A percentile compares a stretch with the other conserved stretches of the same genome.
These are phyloP conservation scores for Rhodofomes roseus DNA, from an alignment of 1,284 basidiomycete species.

Conservation along the genomic window DNA sequence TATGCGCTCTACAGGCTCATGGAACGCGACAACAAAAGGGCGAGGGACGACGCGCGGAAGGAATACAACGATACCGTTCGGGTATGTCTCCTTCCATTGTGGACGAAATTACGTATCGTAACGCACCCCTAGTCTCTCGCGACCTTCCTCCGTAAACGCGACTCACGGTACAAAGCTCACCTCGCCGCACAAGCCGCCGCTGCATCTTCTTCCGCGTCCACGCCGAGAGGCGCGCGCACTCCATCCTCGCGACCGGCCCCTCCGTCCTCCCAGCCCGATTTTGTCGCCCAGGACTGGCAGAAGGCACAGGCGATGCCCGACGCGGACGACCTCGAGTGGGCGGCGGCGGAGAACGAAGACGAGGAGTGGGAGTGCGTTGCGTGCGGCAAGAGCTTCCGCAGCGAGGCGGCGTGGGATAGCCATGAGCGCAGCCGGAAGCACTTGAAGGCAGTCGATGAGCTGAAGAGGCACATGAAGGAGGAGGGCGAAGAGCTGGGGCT, in stretches of 20 bases:
- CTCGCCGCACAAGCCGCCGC: slow-evolving; percentile 40
- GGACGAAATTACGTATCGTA: background rate
- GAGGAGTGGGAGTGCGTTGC: slow-evolving; percentile 96
- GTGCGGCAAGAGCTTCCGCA: slow-evolving; percentile 88
- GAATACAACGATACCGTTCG: slow-evolving; percentile 94
- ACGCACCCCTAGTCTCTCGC: slow-evolving; percentile 63
- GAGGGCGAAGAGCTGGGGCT: slow-evolving; percentile 69
- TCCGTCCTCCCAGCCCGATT: slow-evolving; percentile 32
- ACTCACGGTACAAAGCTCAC: slow-evolving; percentile 85
- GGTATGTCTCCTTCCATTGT: slow-evolving; percentile 40
- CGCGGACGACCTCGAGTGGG: slow-evolving; percentile 67
- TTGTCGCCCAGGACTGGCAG: slow-evolving; percentile 85
- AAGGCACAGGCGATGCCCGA: slow-evolving; percentile 41
- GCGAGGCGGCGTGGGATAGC: slow-evolving; percentile 93
- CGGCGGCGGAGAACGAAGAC: slow-evolving; percentile 57
- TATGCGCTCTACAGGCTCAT: slow-evolving; percentile 55
- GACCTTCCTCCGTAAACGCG: slow-evolving; percentile 87
- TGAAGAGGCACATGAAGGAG: slow-evolving; percentile 71
- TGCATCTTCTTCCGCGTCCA: slow-evolving; percentile 26
- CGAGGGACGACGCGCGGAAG: slow-evolving; percentile 79
- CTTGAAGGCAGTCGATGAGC: slow-evolving; percentile 77
- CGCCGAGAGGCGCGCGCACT: slow-evolving; percentile 12
- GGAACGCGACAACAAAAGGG: slow-evolving; percentile 96
- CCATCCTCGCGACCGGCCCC: slow-evolving; percentile 8
- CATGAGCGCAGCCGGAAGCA: slow-evolving; percentile 98